Conservation (phyloP, 2,329 filamentous ascomycete species). For the Penicillium hordei region DNA sequence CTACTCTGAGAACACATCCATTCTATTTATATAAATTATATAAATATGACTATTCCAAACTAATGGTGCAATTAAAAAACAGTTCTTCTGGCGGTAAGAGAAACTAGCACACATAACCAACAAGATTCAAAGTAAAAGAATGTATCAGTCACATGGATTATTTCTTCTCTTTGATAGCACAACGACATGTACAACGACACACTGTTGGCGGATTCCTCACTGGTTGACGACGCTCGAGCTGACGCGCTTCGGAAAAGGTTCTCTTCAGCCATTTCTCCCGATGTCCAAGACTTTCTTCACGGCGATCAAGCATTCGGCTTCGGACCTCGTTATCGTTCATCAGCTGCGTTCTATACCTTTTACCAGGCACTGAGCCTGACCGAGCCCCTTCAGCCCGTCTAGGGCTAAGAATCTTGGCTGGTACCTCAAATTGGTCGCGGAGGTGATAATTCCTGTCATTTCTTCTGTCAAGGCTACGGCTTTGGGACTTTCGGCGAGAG, state of each 20-base stretch:
- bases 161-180: slow-evolving; percentile 1
- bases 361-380: background rate
- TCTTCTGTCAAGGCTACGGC: slow-evolving; percentile 12
- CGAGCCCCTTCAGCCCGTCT: background rate
- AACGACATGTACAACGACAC: slow-evolving; percentile 14
- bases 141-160: background rate
- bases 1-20: too few species aligned
- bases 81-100: background rate
- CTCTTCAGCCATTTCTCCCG: slow-evolving; percentile 29
- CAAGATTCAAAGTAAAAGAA: background rate
- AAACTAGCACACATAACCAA: background rate
- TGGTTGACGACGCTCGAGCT: slow-evolving; percentile 10
- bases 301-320: slow-evolving; percentile 29
- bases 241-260: slow-evolving; percentile 9
- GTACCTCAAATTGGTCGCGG: slow-evolving; percentile 8
- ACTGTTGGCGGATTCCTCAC: slow-evolving; percentile 18
- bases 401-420: background rate
- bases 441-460: slow-evolving; percentile 1
- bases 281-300: slow-evolving; percentile 27
- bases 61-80: background rate
- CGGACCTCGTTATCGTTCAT: slow-evolving; percentile 27
- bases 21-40: background rate
- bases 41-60: background rate
- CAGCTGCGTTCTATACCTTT: slow-evolving; percentile 12
- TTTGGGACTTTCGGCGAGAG: slow-evolving; percentile 1